Percentiles rank a stretch among this genome's conserved stretches.
phyloP scores from a whole-genome alignment of 192 early-diverging fungal species.

The Podila epigama region DNA sequence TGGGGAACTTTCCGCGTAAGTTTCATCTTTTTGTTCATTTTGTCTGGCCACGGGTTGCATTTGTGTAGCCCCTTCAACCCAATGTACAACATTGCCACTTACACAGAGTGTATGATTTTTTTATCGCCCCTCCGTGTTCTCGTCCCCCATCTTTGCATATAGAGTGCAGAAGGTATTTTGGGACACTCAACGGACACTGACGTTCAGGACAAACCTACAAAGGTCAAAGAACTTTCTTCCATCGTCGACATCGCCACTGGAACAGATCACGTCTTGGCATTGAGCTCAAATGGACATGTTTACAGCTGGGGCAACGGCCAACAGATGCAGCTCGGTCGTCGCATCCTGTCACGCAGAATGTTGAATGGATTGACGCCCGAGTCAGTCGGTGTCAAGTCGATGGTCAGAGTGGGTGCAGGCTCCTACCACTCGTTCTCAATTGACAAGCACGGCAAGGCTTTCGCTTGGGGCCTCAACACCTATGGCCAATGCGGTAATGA shows the following conservation, averaged over 20 bases:
- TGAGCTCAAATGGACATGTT: conserved; percentile 75
- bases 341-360: conserved; percentile 76
- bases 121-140: too few relatives aligned
- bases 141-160: conserved; percentile 39
- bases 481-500: conserved; percentile 82
- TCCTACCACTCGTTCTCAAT: conserved; percentile 88
- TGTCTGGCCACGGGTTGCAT: too few relatives aligned
- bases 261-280: conserved; percentile 84
- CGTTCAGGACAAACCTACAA: conserved; percentile 67
- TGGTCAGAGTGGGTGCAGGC: conserved; percentile 76
- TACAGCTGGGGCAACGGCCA: conserved; percentile 93
- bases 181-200: conserved; percentile 76
- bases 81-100: background rate
- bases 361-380: conserved; percentile 67
- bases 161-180: conserved; percentile 84
- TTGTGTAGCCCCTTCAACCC: background rate
- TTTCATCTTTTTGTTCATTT: background rate
- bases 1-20: conserved; percentile 85
- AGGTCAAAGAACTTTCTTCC: conserved; percentile 59
- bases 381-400: conserved; percentile 60
- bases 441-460: conserved; percentile 69
- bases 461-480: conserved; percentile 91
- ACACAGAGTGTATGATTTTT: background rate
- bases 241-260: conserved; percentile 88
- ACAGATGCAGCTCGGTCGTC: conserved; percentile 88